Conservation (phyloP, 83 land plant species). For the Picea engelmannii region DNA sequence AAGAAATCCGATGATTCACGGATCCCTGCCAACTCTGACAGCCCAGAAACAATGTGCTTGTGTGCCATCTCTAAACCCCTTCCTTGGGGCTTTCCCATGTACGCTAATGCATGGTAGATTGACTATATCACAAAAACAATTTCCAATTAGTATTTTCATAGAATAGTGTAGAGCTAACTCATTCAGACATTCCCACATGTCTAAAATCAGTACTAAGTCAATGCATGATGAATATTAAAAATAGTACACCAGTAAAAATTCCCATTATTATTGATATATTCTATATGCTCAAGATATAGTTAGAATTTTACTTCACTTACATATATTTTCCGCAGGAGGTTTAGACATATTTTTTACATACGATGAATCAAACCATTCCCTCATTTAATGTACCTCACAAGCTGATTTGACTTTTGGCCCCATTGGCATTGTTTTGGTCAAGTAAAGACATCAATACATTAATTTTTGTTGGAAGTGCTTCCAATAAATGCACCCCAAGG, state of each 20-base stretch:
- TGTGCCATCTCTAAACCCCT: conserved; percentile 92
- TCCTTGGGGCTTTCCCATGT: conserved; percentile 94
- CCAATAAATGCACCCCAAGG: no score
- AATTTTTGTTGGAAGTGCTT: no score
- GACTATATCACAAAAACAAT: conserved; percentile 42
- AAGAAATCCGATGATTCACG: conserved; percentile 65
- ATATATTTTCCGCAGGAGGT: no score
- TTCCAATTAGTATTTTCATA: neutral
- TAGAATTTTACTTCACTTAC: no score
- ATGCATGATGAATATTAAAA: neutral
- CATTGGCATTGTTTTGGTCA: no score
- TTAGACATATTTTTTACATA: no score
- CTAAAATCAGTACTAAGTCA: neutral
- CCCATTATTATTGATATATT: neutral
- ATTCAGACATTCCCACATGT: neutral
- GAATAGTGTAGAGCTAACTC: neutral
- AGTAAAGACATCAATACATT: no score
- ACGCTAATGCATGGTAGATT: conserved; percentile 66
- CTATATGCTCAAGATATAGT: no score
- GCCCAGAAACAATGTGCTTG: conserved; percentile 83
- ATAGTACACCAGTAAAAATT: neutral
- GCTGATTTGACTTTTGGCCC: no score
- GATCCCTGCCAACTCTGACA: conserved; percentile 65
- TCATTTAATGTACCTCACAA: no score
- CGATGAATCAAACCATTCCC: no score